Percentiles rank a stretch among this genome's conserved stretches.
These are phyloP conservation scores for Venturia pyrina DNA, from an alignment of 2,329 filamentous ascomycete species.

Conservation along the genomic window DNA sequence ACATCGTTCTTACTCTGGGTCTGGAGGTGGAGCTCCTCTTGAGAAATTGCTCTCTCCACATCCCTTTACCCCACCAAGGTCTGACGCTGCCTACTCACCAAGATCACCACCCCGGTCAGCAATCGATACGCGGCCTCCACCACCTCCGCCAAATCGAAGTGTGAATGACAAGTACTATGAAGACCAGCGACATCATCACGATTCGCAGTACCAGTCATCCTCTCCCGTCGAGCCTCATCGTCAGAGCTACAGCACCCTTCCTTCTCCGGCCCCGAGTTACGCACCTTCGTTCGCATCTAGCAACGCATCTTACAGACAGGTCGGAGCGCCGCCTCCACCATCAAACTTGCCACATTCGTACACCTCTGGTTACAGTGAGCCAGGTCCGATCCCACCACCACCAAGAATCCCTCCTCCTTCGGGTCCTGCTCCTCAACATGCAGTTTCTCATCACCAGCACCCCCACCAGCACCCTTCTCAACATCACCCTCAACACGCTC, in stretches of 20 bases:
- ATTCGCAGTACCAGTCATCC: neutral
- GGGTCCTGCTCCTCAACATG: neutral
- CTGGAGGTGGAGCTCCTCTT: constrained; percentile 23
- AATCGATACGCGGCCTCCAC: constrained; percentile 8
- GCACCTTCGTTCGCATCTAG: constrained; percentile 9
- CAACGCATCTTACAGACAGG: constrained; percentile 23
- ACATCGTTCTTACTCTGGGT: constrained; percentile 18
- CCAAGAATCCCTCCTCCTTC: constrained; percentile 1
- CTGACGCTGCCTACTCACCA: constrained; percentile 30
- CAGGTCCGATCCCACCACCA: neutral
- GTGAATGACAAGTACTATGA: constrained; percentile 1
- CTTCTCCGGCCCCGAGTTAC: constrained; percentile 10
- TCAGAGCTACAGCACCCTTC: constrained; percentile 6
- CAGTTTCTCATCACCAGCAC: neutral
- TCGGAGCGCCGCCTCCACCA: constrained; percentile 13
- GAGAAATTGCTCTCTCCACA: constrained; percentile 26
- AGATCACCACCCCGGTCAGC: constrained; percentile 12
- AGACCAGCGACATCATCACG: constrained; percentile 8
- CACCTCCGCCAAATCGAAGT: neutral
- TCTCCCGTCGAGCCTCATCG: constrained; percentile 8
- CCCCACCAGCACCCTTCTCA: neutral
- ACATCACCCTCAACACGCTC: neutral
- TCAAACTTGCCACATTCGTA: neutral
- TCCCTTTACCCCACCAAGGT: constrained; percentile 29
- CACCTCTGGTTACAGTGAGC: neutral